Evolutionary conservation across 1,139 yeast genomes (phyloP).

Genomic region (Geotrichum carabidarum): DNA sequence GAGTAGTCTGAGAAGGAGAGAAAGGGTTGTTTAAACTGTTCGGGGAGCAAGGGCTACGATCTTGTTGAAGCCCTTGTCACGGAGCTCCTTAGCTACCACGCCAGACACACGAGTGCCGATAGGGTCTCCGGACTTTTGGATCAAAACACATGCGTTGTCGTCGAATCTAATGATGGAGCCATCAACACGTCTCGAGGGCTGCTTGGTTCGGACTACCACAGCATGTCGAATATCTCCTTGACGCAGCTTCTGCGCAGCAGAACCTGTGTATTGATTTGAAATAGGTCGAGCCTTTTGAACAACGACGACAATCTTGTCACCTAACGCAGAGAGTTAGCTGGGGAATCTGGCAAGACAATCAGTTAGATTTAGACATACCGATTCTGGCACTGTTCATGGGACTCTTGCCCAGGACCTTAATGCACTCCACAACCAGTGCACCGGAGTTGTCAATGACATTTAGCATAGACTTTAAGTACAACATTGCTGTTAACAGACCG

Average conservation of each 20-base stretch:
- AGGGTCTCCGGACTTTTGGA: conserved; percentile 89
- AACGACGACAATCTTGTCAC: conserved; percentile 87
- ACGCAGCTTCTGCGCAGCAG: conserved; percentile 66
- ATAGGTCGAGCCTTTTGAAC: conserved; percentile 88
- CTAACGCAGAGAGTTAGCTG: conserved; percentile 7
- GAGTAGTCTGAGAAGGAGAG: background rate
- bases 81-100: conserved; percentile 87
- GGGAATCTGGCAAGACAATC: background rate
- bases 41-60: conserved; percentile 89
- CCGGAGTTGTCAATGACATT: conserved; percentile 95
- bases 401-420: conserved; percentile 85
- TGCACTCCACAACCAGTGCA: conserved; percentile 91
- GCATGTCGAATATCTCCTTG: conserved; percentile 97
- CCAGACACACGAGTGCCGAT: conserved; percentile 90
- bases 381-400: conserved; percentile 78
- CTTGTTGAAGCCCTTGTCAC: conserved; percentile 78
- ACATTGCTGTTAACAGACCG: conserved; percentile 45
- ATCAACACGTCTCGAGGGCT: conserved; percentile 77
- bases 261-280: conserved; percentile 44
- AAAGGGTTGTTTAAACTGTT: conserved; percentile 46
- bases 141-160: conserved; percentile 94
- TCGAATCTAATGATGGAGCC: conserved; percentile 86
- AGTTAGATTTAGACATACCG: conserved; percentile 41
- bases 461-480: conserved; percentile 79
- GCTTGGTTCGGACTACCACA: conserved; percentile 87